Evolutionary conservation across 1,284 basidiomycete genomes (phyloP), one percentile per base, ranked within the genome.

Genomic region (Afroboletus lepidellus): DNA sequence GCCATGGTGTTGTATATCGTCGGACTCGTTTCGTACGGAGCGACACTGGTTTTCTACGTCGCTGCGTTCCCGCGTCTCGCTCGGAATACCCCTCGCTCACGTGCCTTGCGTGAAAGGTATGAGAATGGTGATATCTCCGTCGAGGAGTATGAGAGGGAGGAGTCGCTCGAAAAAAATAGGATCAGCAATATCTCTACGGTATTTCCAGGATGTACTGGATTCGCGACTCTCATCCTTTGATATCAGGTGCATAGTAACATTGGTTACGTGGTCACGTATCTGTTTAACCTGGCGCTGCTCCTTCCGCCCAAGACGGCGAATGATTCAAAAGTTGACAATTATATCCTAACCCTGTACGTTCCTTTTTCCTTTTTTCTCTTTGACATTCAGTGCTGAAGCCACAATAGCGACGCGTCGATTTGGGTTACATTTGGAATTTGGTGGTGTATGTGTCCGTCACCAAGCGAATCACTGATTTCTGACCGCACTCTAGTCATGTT

Each of bases 111-210:
- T 43, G 78, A 79, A 52, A 79, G 78, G 62, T 81, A 81, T 56
- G 80, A 85, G 46, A 70, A 69, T 2, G 84, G 85, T 0, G 77
- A 84, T 58, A 80, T 84, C 18, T 64, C 74, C 0, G 66, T 72
- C 4, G 84, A 85, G 46, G 83, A 81, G 58, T 91, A 89, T 60
- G 89, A 90, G 62, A 61, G 63, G 6, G 87, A 91, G 60, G 90
- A 92, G 63, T 87, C 84, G 50, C 64, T 94, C 46, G 85, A 92
- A 71, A 89, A 91, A 74, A 94, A 92, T 62, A 74, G 87, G 49
- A 88, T 94, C 55, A 87, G 87, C 62, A 94, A 94, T 61, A 89
- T 91, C 57, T 86, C 85, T 59, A 92, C 90, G 13, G 87, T 93
- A 50, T 57, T 80, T 62, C 8, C 8, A 11, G 5, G 5, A 5